A percentile compares a stretch with the other conserved stretches of the same genome.
Conservation (phyloP, 208 protist species). For the Tritrichomonas foetus region DNA sequence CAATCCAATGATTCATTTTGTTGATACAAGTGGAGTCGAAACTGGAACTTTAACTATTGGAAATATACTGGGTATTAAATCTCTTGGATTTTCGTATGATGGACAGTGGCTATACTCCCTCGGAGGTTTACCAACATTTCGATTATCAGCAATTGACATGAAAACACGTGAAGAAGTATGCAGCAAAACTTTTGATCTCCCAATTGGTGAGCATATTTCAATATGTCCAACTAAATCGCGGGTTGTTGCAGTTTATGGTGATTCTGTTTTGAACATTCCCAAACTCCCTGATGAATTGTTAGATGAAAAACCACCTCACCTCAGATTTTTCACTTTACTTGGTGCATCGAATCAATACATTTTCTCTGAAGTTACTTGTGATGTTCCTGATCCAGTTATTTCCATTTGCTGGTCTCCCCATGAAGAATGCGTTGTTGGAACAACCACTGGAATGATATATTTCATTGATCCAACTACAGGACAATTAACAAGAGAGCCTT, state of each 20-base stretch:
- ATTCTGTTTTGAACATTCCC: neutral
- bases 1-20: slow-evolving; percentile 29
- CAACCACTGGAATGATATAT: neutral
- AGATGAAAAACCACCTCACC: neutral
- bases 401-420: neutral
- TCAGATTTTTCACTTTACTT: neutral
- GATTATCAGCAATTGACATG: neutral
- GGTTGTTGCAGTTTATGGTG: neutral
- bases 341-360: neutral
- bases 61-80: neutral
- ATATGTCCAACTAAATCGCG: neutral
- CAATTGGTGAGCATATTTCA: neutral
- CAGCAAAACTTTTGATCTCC: neutral
- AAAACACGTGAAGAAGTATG: neutral
- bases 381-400: neutral
- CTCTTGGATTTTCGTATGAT: neutral
- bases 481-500: neutral
- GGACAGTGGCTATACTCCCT: slow-evolving; percentile 31
- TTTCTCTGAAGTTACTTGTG: neutral
- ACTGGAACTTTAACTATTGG: neutral
- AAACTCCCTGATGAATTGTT: neutral
- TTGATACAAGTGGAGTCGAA: neutral
- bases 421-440: neutral
- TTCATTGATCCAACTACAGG: neutral
- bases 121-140: neutral